These are phyloP conservation scores for Asterophora lycoperdoides DNA, from an alignment of 768 basidiomycete species.

Conservation along the genomic window DNA sequence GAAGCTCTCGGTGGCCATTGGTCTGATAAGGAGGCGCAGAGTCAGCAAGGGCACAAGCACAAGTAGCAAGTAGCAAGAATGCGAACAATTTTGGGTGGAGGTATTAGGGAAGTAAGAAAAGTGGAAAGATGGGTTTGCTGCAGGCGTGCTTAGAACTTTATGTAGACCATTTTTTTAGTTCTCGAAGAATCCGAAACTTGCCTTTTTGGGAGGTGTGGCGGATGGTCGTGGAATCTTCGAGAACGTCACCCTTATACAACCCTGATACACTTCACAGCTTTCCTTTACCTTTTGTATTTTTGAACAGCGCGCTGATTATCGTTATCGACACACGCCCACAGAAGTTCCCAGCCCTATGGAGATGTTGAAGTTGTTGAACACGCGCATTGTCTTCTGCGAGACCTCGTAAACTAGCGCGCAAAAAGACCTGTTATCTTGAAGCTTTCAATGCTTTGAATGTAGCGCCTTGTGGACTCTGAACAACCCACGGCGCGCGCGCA, in stretches of 20 bases:
- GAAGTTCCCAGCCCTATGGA: background rate
- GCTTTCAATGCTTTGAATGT: no score
- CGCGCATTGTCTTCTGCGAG: no score
- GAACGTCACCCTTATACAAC: conserved; percentile 24
- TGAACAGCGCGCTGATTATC: background rate
- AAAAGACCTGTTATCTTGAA: no score
- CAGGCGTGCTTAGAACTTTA: conserved; percentile 27
- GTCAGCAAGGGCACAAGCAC: conserved; percentile 2
- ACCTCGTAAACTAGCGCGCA: no score
- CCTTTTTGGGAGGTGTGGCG: conserved; percentile 34
- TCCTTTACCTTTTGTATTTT: background rate
- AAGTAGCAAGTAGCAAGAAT: background rate
- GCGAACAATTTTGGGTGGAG: conserved; percentile 20
- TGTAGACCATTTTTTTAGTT: conserved; percentile 38
- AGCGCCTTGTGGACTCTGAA: no score
- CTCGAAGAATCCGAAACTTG: conserved; percentile 48
- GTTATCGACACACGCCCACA: background rate
- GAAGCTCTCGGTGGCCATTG: conserved; percentile 82
- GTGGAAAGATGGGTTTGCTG: conserved; percentile 21
- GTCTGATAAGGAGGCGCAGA: conserved; percentile 14
- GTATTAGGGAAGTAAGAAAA: conserved; percentile 15
- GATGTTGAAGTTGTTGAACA: background rate
- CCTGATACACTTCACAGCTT: no score
- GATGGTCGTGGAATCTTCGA: conserved; percentile 37
- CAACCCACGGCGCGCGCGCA: no score